phyloP scores from a whole-genome alignment of 306 rosid species.

The Geum urbanum region DNA sequence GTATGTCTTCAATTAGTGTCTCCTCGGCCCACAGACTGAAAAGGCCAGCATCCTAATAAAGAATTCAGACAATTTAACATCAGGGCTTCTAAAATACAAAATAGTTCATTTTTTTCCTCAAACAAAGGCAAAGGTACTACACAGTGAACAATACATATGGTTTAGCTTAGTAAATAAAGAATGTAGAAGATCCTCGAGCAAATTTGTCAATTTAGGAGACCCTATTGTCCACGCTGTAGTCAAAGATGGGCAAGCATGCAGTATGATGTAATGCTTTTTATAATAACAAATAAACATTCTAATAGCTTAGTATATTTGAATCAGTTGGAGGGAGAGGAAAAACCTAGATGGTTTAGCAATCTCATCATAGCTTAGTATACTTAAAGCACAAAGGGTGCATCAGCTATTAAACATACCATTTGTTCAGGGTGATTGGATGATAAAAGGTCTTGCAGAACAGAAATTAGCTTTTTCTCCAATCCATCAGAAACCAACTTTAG shows the following conservation, averaged over 20 bases:
- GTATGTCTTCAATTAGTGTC: slow-evolving; percentile 78
- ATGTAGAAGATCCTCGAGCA: neutral
- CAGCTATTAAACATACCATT: slow-evolving; percentile 50
- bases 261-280: neutral
- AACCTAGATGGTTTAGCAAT: slow-evolving; percentile 5
- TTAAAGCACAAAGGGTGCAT: neutral
- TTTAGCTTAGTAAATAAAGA: neutral
- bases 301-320: too few species aligned
- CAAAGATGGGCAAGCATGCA: neutral
- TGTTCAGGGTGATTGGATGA: slow-evolving; percentile 63
- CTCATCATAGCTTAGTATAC: slow-evolving; percentile 2
- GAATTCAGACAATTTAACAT: slow-evolving; percentile 25
- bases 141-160: neutral
- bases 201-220: neutral
- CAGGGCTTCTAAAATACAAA: neutral
- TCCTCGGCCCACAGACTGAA: slow-evolving; percentile 96
- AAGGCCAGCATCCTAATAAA: slow-evolving; percentile 78
- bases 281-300: neutral
- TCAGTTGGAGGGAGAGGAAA: neutral
- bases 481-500: slow-evolving; percentile 64
- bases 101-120: neutral
- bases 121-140: neutral
- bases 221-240: slow-evolving; percentile 1
- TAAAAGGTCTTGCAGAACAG: slow-evolving; percentile 50
- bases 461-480: slow-evolving; percentile 63